A percentile compares a stretch with the other conserved stretches of the same genome.
Evolutionary conservation across 202 grass and related monocot species (phyloP).

Genomic region (Zizania palustris): DNA sequence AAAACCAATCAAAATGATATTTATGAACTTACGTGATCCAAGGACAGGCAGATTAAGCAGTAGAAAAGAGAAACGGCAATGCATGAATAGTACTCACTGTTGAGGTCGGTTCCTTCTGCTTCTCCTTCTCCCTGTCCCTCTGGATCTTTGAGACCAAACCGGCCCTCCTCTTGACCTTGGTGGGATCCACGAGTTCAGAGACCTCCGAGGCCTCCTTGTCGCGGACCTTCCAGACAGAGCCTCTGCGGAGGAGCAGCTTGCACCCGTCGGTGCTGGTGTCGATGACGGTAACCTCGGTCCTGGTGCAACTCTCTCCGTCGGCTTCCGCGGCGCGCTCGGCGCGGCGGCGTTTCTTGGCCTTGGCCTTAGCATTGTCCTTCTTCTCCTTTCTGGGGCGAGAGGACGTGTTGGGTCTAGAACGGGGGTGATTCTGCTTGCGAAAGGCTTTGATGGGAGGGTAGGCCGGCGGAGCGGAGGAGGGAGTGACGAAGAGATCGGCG

Average conservation of each 20-base stretch:
- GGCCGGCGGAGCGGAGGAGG: constrained; percentile 15
- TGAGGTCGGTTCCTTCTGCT: constrained; percentile 16
- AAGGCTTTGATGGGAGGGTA: constrained; percentile 27
- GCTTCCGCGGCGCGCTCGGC: constrained; percentile 35
- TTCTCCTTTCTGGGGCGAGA: constrained; percentile 12
- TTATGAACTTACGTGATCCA: background rate
- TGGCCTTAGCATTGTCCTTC: constrained; percentile 38
- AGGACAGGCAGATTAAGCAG: constrained; percentile 15
- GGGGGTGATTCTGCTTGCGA: constrained; percentile 80
- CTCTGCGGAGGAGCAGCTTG: constrained; percentile 78
- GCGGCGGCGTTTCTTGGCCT: constrained; percentile 47
- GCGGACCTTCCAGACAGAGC: constrained; percentile 60
- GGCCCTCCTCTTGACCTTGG: constrained; percentile 61
- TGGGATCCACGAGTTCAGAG: constrained; percentile 45
- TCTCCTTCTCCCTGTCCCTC: constrained; percentile 50
- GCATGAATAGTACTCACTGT: constrained; percentile 35
- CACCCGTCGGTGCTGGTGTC: constrained; percentile 80
- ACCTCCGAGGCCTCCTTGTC: constrained; percentile 42
- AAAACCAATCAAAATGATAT: background rate
- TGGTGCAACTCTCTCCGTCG: constrained; percentile 43
- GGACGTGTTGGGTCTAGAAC: constrained; percentile 27
- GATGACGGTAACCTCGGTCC: constrained; percentile 87
- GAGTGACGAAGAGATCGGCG: constrained; percentile 75
- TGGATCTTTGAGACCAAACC: constrained; percentile 51
- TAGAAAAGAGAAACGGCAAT: background rate